Conservation (phyloP, 441 rosid genomes). For the Euphorbia celastroides region DNA sequence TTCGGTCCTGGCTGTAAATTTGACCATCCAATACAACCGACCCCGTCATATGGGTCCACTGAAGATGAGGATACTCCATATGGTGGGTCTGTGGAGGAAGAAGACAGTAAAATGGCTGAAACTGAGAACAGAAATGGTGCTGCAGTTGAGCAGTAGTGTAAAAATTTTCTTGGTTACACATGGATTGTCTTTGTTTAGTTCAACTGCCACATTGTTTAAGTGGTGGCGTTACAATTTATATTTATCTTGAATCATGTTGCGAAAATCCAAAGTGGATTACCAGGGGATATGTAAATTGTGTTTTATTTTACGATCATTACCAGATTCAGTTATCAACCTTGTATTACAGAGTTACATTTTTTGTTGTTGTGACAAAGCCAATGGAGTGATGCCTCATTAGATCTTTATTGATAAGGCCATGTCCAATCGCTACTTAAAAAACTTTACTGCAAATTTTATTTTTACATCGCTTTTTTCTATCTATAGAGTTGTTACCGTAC, state of each 20-base stretch:
- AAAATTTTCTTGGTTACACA: constrained; percentile 14
- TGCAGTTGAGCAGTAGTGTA: constrained; percentile 35
- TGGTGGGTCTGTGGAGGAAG: constrained; percentile 22
- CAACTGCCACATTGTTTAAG: constrained; percentile 32
- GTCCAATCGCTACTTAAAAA: no score
- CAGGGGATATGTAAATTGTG: constrained; percentile 32
- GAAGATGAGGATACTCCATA: constrained; percentile 24
- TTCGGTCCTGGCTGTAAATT: constrained; percentile 92
- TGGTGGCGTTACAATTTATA: constrained; percentile 21
- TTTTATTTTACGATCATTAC: constrained; percentile 3
- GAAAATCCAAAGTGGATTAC: constrained; percentile 11
- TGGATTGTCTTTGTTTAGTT: constrained; percentile 15
- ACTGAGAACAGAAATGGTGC: constrained; percentile 8
- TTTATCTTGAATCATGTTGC: constrained; percentile 8
- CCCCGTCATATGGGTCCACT: constrained; percentile 24
- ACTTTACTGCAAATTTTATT: no score
- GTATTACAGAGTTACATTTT: not conserved
- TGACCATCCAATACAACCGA: constrained; percentile 59
- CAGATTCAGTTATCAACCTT: not conserved
- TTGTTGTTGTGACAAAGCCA: not conserved
- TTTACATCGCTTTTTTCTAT: no score
- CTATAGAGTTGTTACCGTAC: no score
- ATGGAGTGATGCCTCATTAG: not conserved
- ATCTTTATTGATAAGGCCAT: no score
- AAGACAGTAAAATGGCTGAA: constrained; percentile 13